Percentiles rank a stretch among this genome's conserved stretches.
phyloP scores from a whole-genome alignment of 345 rosid species.

The Tarenaya hassleriana region DNA sequence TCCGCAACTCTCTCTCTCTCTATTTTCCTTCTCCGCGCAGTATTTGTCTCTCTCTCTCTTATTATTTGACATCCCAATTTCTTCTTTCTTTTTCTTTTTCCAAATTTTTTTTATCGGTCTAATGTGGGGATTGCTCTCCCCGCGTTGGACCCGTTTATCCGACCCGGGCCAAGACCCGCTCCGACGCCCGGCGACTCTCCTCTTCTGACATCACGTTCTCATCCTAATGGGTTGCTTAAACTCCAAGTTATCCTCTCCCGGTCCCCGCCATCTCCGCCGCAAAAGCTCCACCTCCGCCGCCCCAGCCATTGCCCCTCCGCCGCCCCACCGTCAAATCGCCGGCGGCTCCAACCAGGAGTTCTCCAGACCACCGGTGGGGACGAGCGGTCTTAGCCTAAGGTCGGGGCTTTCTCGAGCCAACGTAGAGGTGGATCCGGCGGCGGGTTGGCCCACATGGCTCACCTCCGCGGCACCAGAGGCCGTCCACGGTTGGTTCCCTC shows the following conservation, averaged over 20 bases:
- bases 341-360: slow-evolving; percentile 21
- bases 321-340: slow-evolving; percentile 24
- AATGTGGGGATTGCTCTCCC: slow-evolving; percentile 39
- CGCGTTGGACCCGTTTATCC: slow-evolving; percentile 50
- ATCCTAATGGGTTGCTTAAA: slow-evolving; percentile 60
- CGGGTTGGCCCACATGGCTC: slow-evolving; percentile 85
- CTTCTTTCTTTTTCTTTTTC: slow-evolving; percentile 1
- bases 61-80: slow-evolving; percentile 21
- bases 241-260: slow-evolving; percentile 47
- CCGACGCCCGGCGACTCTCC: slow-evolving; percentile 25
- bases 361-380: slow-evolving; percentile 26
- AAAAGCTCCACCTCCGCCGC: slow-evolving; percentile 11
- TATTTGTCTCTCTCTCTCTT: slow-evolving; percentile 17
- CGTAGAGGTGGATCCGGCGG: slow-evolving; percentile 55
- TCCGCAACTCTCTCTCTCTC: slow-evolving; percentile 17
- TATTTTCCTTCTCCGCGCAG: neutral
- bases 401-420: slow-evolving; percentile 38
- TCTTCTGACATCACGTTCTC: slow-evolving; percentile 10
- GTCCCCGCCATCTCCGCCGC: slow-evolving; percentile 19
- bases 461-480: slow-evolving; percentile 64
- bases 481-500: slow-evolving; percentile 65
- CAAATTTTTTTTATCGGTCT: slow-evolving; percentile 25
- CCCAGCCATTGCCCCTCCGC: slow-evolving; percentile 18
- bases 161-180: slow-evolving; percentile 55
- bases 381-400: slow-evolving; percentile 36